Conservation (phyloP, 2,329 filamentous ascomycete species). For the Ceratocystis harringtonii region DNA sequence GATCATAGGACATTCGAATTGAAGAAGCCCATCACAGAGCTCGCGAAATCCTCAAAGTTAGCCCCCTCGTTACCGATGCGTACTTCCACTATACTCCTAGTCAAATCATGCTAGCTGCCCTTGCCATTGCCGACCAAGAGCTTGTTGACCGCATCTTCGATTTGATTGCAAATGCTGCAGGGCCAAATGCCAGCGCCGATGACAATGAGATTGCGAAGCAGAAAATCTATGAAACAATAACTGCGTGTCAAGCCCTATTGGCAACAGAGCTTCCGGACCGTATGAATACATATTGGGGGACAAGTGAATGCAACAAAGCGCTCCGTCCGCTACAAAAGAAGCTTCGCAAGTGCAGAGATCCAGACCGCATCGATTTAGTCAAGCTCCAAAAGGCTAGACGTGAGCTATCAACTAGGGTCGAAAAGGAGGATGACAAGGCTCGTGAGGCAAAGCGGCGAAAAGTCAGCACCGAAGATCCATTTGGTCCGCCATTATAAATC, state of each 20-base stretch:
- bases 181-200: constrained; percentile 22
- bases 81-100: constrained; percentile 93
- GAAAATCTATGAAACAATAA: constrained; percentile 36
- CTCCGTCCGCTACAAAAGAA: constrained; percentile 50
- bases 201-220: constrained; percentile 26
- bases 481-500: constrained; percentile 29
- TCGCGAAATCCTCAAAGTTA: constrained; percentile 58
- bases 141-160: constrained; percentile 31
- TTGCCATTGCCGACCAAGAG: constrained; percentile 58
- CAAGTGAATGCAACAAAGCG: constrained; percentile 33
- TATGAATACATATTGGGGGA: constrained; percentile 39
- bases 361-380: constrained; percentile 57
- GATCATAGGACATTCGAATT: constrained; percentile 28
- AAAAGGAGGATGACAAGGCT: constrained; percentile 27
- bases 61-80: constrained; percentile 77
- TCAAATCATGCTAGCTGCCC: constrained; percentile 78
- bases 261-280: constrained; percentile 42
- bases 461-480: constrained; percentile 32
- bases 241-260: constrained; percentile 39
- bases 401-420: constrained; percentile 34
- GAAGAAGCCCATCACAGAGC: constrained; percentile 56
- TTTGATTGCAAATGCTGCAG: constrained; percentile 21
- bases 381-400: constrained; percentile 51
- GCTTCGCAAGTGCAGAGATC: constrained; percentile 58
- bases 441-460: constrained; percentile 34